These are phyloP conservation scores for Septoria petroselini DNA, from an alignment of 2,329 filamentous ascomycete species.

Conservation along the genomic window DNA sequence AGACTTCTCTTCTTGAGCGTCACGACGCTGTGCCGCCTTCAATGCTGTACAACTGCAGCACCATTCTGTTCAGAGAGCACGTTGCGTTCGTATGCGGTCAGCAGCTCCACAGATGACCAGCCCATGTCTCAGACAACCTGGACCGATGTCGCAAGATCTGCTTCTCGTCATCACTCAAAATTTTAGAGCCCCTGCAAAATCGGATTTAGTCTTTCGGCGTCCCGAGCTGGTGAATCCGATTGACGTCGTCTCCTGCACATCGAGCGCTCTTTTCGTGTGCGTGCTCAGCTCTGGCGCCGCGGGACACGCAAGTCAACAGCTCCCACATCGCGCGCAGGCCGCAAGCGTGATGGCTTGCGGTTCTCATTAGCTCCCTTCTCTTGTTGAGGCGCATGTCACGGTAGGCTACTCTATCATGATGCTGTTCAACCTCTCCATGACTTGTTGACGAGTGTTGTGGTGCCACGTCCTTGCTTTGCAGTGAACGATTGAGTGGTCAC, in stretches of 20 bases:
- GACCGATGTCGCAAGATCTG: not conserved
- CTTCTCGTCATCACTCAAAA: not conserved
- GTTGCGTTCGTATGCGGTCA: too few relatives aligned
- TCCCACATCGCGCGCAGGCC: too few relatives aligned
- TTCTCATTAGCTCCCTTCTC: too few relatives aligned
- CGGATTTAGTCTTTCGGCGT: not conserved
- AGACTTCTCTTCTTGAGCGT: too few relatives aligned
- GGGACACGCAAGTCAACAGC: conserved; percentile 8
- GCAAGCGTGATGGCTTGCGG: too few relatives aligned
- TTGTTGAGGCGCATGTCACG: too few relatives aligned
- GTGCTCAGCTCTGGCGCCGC: conserved; percentile 3
- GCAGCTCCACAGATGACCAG: not conserved
- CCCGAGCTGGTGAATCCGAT: not conserved
- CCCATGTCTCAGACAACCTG: not conserved
- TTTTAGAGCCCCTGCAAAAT: conserved; percentile 3
- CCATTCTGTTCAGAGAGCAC: too few relatives aligned
- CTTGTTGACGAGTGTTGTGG: not conserved
- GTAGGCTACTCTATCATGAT: too few relatives aligned
- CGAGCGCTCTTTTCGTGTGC: conserved; percentile 6
- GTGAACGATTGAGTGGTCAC: not conserved
- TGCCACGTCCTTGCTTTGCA: not conserved
- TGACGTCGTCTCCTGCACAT: conserved; percentile 11
- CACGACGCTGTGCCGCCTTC: too few relatives aligned
- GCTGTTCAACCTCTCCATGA: not conserved
- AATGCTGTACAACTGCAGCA: too few relatives aligned